A percentile compares a stretch with the other conserved stretches of the same genome.
These are phyloP conservation scores for Cucumis cinereus DNA, from an alignment of 306 rosid genomes.

Conservation along the genomic window DNA sequence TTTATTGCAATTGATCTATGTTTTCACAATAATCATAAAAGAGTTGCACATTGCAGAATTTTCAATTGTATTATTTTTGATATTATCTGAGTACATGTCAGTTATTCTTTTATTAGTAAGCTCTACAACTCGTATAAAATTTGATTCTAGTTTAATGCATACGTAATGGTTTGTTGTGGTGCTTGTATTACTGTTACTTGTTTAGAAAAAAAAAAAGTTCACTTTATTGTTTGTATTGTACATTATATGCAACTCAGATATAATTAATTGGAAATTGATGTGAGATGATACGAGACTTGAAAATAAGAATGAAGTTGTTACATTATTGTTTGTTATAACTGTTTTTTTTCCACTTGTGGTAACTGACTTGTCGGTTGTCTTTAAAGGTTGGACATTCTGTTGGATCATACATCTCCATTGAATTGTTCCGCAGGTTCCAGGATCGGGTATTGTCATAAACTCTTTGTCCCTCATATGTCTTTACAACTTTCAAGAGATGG, in stretches of 20 bases:
- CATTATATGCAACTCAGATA: not conserved
- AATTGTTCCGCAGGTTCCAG: constrained; percentile 37
- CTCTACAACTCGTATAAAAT: not conserved
- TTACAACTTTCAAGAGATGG: constrained; percentile 4
- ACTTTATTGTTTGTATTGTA: not conserved
- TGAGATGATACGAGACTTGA: not conserved
- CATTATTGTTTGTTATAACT: not conserved
- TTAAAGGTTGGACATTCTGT: constrained; percentile 86
- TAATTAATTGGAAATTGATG: not conserved
- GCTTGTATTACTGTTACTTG: not conserved
- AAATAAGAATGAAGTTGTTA: not conserved
- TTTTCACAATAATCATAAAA: not conserved
- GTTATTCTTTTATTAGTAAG: not conserved
- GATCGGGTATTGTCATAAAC: constrained; percentile 40
- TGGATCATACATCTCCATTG: constrained; percentile 62
- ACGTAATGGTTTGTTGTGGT: not conserved
- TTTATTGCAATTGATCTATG: not conserved
- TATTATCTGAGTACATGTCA: not conserved
- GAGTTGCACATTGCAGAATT: not conserved
- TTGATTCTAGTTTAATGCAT: not conserved
- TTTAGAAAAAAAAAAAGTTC: not conserved
- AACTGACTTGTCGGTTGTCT: not conserved
- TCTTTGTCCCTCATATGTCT: constrained; percentile 12
- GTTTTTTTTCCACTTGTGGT: not conserved
- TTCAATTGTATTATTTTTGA: not conserved